A percentile compares a stretch with the other conserved stretches of the same genome.
These are phyloP conservation scores for Dendrothele bispora DNA, from an alignment of 768 basidiomycete genomes.

Conservation along the genomic window DNA sequence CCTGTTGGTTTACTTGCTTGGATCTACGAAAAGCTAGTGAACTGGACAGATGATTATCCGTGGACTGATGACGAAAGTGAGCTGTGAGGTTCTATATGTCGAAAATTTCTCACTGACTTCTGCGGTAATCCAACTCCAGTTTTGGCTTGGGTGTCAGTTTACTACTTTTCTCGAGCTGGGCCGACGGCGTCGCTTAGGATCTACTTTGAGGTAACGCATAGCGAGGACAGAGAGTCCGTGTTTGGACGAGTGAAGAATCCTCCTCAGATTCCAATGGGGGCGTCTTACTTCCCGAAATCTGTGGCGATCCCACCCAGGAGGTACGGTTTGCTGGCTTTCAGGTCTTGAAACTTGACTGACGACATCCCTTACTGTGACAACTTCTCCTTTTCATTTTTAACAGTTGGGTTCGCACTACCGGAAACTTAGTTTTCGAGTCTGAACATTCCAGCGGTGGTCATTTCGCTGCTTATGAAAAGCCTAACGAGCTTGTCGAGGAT, in stretches of 20 bases:
- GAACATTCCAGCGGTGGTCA: constrained; percentile 1
- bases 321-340: too few relatives aligned
- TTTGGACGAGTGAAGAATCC: background rate
- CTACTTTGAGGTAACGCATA: constrained; percentile 15
- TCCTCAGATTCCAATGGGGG: background rate
- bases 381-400: background rate
- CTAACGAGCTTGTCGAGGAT: constrained; percentile 27
- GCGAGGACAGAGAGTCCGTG: constrained; percentile 5
- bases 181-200: constrained; percentile 19
- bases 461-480: constrained; percentile 10
- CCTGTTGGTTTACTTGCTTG: constrained; percentile 40
- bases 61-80: constrained; percentile 47
- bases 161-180: constrained; percentile 28
- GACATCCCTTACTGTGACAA: too few relatives aligned
- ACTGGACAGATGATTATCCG: constrained; percentile 38
- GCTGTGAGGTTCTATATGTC: background rate
- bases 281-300: constrained; percentile 1
- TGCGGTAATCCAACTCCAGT: constrained; percentile 12
- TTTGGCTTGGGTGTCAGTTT: constrained; percentile 27
- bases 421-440: constrained; percentile 6
- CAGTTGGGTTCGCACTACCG: background rate
- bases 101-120: background rate
- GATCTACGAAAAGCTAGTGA: constrained; percentile 34
- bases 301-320: background rate
- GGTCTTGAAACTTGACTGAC: too few relatives aligned